A percentile compares a stretch with the other conserved stretches of the same genome.
Conservation (phyloP, 805 yeast genomes). For the Candida odintsovae region DNA sequence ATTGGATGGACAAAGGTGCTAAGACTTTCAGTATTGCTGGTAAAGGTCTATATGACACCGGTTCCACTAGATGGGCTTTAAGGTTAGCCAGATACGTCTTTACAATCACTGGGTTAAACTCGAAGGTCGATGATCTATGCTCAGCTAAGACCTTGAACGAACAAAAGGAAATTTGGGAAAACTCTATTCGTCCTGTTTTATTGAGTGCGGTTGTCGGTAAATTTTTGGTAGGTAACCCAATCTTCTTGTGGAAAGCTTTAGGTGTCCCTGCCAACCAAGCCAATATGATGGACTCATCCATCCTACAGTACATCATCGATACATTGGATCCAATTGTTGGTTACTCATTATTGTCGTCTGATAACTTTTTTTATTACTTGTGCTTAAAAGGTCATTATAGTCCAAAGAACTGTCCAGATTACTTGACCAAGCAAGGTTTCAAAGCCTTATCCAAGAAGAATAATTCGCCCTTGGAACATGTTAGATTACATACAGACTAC, state of each 20-base stretch:
- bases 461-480: slow-evolving; percentile 54
- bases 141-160: slow-evolving; percentile 50
- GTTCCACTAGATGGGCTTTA: slow-evolving; percentile 83
- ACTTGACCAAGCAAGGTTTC: slow-evolving; percentile 57
- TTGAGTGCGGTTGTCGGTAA: slow-evolving; percentile 66
- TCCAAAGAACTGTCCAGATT: slow-evolving; percentile 67
- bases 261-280: slow-evolving; percentile 91
- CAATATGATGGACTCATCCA: slow-evolving; percentile 68
- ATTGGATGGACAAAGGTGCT: slow-evolving; percentile 64
- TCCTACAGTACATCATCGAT: slow-evolving; percentile 65
- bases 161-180: slow-evolving; percentile 61
- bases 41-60: slow-evolving; percentile 70
- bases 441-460: slow-evolving; percentile 36
- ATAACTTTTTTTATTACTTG: slow-evolving; percentile 76
- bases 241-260: slow-evolving; percentile 83
- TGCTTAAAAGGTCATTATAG: slow-evolving; percentile 57
- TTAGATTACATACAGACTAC: slow-evolving; percentile 76
- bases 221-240: slow-evolving; percentile 69
- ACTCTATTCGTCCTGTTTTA: slow-evolving; percentile 58
- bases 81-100: slow-evolving; percentile 61
- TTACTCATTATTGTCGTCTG: slow-evolving; percentile 56
- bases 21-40: slow-evolving; percentile 50
- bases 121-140: slow-evolving; percentile 51
- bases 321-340: slow-evolving; percentile 72
- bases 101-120: slow-evolving; percentile 45